phyloP scores from a whole-genome alignment of 495 filamentous ascomycete genomes.

The Daldinia grandis region DNA sequence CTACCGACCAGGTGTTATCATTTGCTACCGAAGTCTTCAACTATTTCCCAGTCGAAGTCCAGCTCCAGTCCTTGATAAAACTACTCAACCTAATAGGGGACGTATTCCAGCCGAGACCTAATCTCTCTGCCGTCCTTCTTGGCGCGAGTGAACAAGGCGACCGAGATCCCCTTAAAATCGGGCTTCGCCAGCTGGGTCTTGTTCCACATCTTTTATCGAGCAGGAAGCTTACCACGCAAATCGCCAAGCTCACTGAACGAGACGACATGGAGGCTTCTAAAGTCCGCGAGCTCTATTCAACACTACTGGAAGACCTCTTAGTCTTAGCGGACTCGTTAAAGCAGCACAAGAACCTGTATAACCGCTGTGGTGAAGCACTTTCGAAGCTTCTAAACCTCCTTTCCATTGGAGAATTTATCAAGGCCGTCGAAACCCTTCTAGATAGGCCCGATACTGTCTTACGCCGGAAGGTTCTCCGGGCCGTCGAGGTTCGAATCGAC shows the following conservation, averaged over 20 bases:
- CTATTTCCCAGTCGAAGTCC: constrained; percentile 68
- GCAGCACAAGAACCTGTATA: constrained; percentile 67
- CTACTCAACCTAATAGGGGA: constrained; percentile 77
- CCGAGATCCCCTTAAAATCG: constrained; percentile 65
- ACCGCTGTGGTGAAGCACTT: constrained; percentile 72
- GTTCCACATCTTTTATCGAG: constrained; percentile 63
- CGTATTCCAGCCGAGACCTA: constrained; percentile 72
- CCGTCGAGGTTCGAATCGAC: constrained; percentile 77
- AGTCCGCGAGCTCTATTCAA: constrained; percentile 72
- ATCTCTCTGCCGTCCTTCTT: constrained; percentile 73
- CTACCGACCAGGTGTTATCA: constrained; percentile 56
- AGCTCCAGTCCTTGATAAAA: constrained; percentile 74
- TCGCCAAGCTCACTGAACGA: constrained; percentile 56
- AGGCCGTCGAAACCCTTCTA: constrained; percentile 80
- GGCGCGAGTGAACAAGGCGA: constrained; percentile 68
- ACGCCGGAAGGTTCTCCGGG: constrained; percentile 78
- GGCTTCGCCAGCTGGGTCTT: constrained; percentile 69
- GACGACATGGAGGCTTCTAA: constrained; percentile 68
- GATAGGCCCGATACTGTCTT: constrained; percentile 74
- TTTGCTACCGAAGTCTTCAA: constrained; percentile 65
- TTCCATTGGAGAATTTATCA: constrained; percentile 84
- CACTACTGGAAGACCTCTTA: constrained; percentile 73
- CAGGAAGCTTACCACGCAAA: constrained; percentile 57
- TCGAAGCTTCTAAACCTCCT: constrained; percentile 78
- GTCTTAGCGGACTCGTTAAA: constrained; percentile 67